phyloP scores from a whole-genome alignment of 1,284 basidiomycete genomes.

The Amylostereum chailletii region DNA sequence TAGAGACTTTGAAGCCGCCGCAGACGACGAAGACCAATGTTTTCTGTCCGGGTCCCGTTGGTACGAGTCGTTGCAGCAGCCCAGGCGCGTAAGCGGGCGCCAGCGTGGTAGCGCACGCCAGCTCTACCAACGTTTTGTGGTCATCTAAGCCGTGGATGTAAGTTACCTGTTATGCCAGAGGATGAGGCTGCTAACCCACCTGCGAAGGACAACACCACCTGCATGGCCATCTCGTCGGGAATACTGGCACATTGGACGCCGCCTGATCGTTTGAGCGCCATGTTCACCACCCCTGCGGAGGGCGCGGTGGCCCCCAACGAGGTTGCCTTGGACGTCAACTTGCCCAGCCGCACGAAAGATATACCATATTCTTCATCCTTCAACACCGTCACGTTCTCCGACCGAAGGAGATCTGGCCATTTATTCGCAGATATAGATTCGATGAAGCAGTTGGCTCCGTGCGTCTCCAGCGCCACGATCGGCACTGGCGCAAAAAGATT shows the following conservation, averaged over 20 bases:
- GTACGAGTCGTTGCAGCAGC: conserved; percentile 45
- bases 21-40: conserved; percentile 57
- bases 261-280: conserved; percentile 50
- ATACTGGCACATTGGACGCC: conserved; percentile 48
- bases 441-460: conserved; percentile 67
- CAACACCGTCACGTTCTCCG: conserved; percentile 25
- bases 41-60: conserved; percentile 22
- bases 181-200: conserved; percentile 27
- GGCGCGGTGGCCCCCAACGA: conserved; percentile 65
- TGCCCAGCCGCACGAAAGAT: conserved; percentile 43
- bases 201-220: conserved; percentile 42
- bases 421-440: conserved; percentile 56
- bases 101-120: conserved; percentile 63
- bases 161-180: not conserved
- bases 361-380: conserved; percentile 33
- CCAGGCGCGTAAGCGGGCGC: conserved; percentile 49
- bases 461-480: conserved; percentile 56
- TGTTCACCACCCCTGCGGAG: conserved; percentile 47
- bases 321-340: conserved; percentile 54
- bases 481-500: conserved; percentile 35
- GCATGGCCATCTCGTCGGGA: conserved; percentile 63
- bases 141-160: conserved; percentile 38
- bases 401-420: conserved; percentile 21
- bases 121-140: conserved; percentile 64
- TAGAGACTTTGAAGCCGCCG: conserved; percentile 62